phyloP scores from a whole-genome alignment of 1,139 yeast species.

The Magnusiomyces magnusii region DNA sequence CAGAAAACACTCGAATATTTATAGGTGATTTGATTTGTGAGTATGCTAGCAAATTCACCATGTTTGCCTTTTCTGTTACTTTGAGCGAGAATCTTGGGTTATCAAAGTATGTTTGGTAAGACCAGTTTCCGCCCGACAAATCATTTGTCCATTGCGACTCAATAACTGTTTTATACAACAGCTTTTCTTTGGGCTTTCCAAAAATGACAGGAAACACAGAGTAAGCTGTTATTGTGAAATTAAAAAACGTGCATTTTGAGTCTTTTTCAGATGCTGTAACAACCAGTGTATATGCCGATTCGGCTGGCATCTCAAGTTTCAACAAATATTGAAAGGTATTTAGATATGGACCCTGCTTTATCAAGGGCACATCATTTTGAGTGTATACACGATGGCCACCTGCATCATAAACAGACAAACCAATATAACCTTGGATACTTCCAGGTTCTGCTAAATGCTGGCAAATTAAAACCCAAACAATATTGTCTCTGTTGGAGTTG shows the following conservation, averaged over 20 bases:
- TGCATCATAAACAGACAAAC: slow-evolving; percentile 23
- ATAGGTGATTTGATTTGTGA: slow-evolving; percentile 25
- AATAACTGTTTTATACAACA: slow-evolving; percentile 23
- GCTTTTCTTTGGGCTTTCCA: slow-evolving; percentile 31
- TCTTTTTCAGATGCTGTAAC: slow-evolving; percentile 31
- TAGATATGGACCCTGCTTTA: slow-evolving; percentile 24
- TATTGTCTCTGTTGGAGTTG: slow-evolving; percentile 25
- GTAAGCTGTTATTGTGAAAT: slow-evolving; percentile 38
- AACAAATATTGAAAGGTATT: slow-evolving; percentile 28
- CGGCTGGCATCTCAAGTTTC: slow-evolving; percentile 24
- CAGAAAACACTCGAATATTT: slow-evolving; percentile 32
- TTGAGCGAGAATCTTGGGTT: slow-evolving; percentile 56
- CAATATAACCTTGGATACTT: slow-evolving; percentile 19
- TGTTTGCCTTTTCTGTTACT: slow-evolving; percentile 17
- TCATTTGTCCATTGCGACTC: slow-evolving; percentile 45
- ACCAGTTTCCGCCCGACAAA: slow-evolving; percentile 53
- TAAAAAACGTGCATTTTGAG: slow-evolving; percentile 20
- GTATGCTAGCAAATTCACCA: slow-evolving; percentile 9
- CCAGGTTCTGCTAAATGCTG: slow-evolving; percentile 21
- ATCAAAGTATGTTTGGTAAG: slow-evolving; percentile 41
- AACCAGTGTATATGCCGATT: slow-evolving; percentile 23
- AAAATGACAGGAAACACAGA: slow-evolving; percentile 31
- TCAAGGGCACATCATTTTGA: slow-evolving; percentile 18
- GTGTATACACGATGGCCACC: slow-evolving; percentile 17
- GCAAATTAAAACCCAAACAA: slow-evolving; percentile 47